These are phyloP conservation scores for Penicillium sp. DNA, from an alignment of 2,329 filamentous ascomycete genomes.

Conservation along the genomic window DNA sequence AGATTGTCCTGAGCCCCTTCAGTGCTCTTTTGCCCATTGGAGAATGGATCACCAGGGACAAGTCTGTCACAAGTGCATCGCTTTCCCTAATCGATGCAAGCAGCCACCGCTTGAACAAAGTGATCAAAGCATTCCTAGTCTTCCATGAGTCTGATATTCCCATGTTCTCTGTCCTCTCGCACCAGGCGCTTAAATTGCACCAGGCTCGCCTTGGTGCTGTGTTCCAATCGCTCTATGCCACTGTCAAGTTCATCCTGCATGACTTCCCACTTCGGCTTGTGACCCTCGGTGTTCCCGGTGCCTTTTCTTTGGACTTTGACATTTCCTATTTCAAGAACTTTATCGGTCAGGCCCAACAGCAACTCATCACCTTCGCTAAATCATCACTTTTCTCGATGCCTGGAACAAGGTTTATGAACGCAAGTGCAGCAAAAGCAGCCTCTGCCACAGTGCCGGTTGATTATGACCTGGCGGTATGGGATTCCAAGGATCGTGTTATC, in stretches of 20 bases:
- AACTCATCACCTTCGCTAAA: conserved; percentile 22
- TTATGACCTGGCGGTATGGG: conserved; percentile 65
- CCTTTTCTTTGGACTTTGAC: conserved; percentile 22
- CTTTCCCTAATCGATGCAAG: conserved; percentile 44
- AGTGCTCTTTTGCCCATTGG: conserved; percentile 33
- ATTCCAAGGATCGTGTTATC: conserved; percentile 63
- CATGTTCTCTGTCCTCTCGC: conserved; percentile 73
- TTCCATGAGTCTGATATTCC: conserved; percentile 62
- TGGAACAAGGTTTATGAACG: conserved; percentile 30
- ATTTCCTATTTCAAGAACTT: conserved; percentile 17
- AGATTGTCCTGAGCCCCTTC: conserved; percentile 35
- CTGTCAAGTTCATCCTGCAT: conserved; percentile 44
- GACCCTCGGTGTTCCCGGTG: conserved; percentile 26
- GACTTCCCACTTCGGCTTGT: conserved; percentile 38
- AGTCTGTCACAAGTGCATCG: conserved; percentile 41
- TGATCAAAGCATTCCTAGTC: conserved; percentile 39
- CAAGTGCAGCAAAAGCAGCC: conserved; percentile 20
- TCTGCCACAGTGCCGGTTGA: conserved; percentile 43
- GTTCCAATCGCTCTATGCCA: conserved; percentile 41
- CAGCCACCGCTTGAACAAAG: conserved; percentile 38
- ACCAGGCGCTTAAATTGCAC: conserved; percentile 64
- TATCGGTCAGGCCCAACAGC: conserved; percentile 18
- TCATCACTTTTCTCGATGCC: conserved; percentile 24
- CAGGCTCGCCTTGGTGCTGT: conserved; percentile 52
- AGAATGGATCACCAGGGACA: conserved; percentile 37